A percentile compares a stretch with the other conserved stretches of the same genome.
Conservation (phyloP, 2,329 filamentous ascomycete species). For the Atkinsonella texensis region DNA sequence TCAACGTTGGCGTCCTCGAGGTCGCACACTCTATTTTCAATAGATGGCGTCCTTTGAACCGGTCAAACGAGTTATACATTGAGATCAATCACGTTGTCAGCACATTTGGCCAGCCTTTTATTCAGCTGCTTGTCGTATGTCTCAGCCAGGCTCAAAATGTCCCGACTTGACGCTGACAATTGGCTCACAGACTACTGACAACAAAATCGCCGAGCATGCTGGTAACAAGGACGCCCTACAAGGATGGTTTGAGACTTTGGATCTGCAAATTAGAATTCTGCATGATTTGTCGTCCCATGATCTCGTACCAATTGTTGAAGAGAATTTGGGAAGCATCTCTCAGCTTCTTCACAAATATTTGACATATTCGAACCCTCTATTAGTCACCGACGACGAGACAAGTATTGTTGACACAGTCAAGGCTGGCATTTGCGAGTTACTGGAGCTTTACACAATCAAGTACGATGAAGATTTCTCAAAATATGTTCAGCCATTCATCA, state of each 20-base stretch:
- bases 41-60: slow-evolving; percentile 87
- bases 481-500: slow-evolving; percentile 73
- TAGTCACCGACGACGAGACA: slow-evolving; percentile 78
- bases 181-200: slow-evolving; percentile 46
- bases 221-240: slow-evolving; percentile 63
- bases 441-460: slow-evolving; percentile 87
- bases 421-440: slow-evolving; percentile 81
- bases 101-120: slow-evolving; percentile 74
- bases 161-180: slow-evolving; percentile 1
- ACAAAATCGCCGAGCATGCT: slow-evolving; percentile 61
- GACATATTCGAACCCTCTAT: slow-evolving; percentile 70
- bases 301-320: slow-evolving; percentile 86
- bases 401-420: slow-evolving; percentile 78
- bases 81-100: slow-evolving; percentile 93
- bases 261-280: slow-evolving; percentile 81
- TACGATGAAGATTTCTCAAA: slow-evolving; percentile 87
- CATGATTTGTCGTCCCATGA: slow-evolving; percentile 98
- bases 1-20: slow-evolving; percentile 90
- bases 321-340: slow-evolving; percentile 68
- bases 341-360: slow-evolving; percentile 84
- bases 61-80: slow-evolving; percentile 81
- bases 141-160: too few species aligned
- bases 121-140: slow-evolving; percentile 62
- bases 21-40: slow-evolving; percentile 98
- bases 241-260: slow-evolving; percentile 72